Evolutionary conservation across 1,139 yeast genomes (phyloP).

Genomic region (Saccharomyces pastorianus): DNA sequence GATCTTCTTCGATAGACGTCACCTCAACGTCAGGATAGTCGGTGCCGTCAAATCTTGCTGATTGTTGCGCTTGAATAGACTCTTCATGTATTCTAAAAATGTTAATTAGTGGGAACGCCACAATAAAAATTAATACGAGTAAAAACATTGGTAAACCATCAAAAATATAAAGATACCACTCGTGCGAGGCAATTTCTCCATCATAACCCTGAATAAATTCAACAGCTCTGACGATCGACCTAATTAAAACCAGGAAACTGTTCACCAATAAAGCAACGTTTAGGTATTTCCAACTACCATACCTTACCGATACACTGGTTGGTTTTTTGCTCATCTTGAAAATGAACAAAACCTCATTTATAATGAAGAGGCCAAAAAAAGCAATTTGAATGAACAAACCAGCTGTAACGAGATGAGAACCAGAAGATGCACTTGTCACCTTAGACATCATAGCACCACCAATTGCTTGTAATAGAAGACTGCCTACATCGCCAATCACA

Average conservation of each 20-base stretch:
- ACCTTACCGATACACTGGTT: neutral
- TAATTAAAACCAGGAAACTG: conserved; percentile 34
- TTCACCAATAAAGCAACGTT: conserved; percentile 25
- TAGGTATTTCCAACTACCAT: conserved; percentile 16
- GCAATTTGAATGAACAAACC: conserved; percentile 35
- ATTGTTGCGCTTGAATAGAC: conserved; percentile 11
- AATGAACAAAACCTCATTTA: conserved; percentile 21
- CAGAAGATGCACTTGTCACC: conserved; percentile 15
- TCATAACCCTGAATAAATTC: conserved; percentile 36
- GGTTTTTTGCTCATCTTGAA: conserved; percentile 8
- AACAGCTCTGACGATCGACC: conserved; percentile 37
- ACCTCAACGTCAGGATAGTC: neutral
- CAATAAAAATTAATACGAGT: neutral
- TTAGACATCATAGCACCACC: conserved; percentile 39
- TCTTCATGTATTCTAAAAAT: conserved; percentile 15
- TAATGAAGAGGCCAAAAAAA: conserved; percentile 33
- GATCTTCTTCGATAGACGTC: neutral
- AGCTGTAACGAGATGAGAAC: conserved; percentile 28
- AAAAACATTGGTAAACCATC: conserved; percentile 32
- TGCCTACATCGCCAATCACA: conserved; percentile 39
- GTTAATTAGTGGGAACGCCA: conserved; percentile 8
- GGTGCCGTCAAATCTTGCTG: neutral
- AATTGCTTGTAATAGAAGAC: conserved; percentile 37
- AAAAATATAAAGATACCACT: conserved; percentile 34
- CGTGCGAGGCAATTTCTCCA: conserved; percentile 35